Base-by-base conservation (phyloP, 1,284 basidiomycete genomes). In the Bondarzewia mesenterica region DNA sequence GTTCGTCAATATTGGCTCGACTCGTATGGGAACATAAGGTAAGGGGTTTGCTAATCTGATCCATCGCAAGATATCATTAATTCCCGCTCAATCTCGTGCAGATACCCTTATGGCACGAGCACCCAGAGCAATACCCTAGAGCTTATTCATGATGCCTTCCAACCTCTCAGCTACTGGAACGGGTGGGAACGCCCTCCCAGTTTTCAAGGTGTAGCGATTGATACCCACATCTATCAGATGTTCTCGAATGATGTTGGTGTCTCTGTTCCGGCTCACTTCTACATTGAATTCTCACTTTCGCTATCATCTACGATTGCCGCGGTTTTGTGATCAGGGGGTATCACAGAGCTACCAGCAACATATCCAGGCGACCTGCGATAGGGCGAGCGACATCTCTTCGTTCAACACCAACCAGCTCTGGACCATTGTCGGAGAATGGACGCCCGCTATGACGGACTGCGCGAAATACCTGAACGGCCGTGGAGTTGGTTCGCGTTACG, bases 141-240 rank as follows among this genome's bases (percentile, higher is more conserved):
- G 16, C 71, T 92, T 49, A 77, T 95, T 46, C 83, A 89, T 59
- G 94, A 96, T 61, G 91, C 87, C 2, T 91, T 96, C 77, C 82
- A 92, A 63, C 71, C 79, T 27, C 68, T 91, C 27, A 77, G 72
- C 50, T 85, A 77, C 58, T 95, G 89, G 87, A 65, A 72, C 45
- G 79, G 80, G 39, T 88, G 84, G 61, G 74, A 87, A 73, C 72
- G 74, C 1, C 56, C 71, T 22, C 78, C 81, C 0, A 47, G 65
- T n/a, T 81, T 57, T 64, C 72, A 73, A 52, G 81, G 80, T 29
- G 91, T 94, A 22, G 77, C 84, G 21, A 75, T 96, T 66, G 93
- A 96, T 65, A 89, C 80, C 26, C 86, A 88, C 58, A 77, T 83
- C 50, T 89, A 93, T 63, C 87, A 90, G 59, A 78, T 93, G 62